phyloP scores from a whole-genome alignment of 2,329 filamentous ascomycete species.

The Microascus cirrosus region DNA sequence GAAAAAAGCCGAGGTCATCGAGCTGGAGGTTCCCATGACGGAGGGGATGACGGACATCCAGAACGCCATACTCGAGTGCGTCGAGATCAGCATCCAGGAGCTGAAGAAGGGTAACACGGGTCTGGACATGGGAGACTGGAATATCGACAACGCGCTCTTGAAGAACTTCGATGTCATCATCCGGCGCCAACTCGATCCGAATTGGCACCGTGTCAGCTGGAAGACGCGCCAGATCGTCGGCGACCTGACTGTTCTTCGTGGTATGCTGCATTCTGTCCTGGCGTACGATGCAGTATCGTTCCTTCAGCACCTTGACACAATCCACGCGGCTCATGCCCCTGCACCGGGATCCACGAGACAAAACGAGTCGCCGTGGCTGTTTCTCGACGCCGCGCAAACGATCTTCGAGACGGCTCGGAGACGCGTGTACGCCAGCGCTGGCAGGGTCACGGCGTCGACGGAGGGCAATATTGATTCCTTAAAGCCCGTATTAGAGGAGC shows the following conservation, averaged over 20 bases:
- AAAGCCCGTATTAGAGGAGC: conserved; percentile 77
- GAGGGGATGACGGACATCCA: conserved; percentile 89
- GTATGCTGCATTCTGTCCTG: conserved; percentile 71
- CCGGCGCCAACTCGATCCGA: conserved; percentile 80
- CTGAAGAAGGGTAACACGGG: conserved; percentile 84
- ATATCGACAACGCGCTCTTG: conserved; percentile 84
- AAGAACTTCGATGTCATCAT: conserved; percentile 87
- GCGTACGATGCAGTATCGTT: conserved; percentile 86
- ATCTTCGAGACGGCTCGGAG: conserved; percentile 86
- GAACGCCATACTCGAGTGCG: conserved; percentile 88
- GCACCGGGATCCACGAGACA: conserved; percentile 78
- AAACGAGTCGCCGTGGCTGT: conserved; percentile 90
- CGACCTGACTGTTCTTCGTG: conserved; percentile 73
- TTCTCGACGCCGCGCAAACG: conserved; percentile 86
- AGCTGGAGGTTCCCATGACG: conserved; percentile 93
- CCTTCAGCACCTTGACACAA: conserved; percentile 85
- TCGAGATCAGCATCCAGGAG: conserved; percentile 88
- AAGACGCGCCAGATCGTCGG: conserved; percentile 91
- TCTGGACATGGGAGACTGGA: conserved; percentile 95
- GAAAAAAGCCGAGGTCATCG: conserved; percentile 91
- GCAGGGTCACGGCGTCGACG: conserved; percentile 10
- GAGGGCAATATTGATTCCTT: conserved; percentile 48
- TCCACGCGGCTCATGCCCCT: conserved; percentile 81
- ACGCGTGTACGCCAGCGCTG: conserved; percentile 65
- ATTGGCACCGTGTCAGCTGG: conserved; percentile 94